Percentiles rank a stretch among this genome's conserved stretches.
Evolutionary conservation across 2,329 filamentous ascomycete genomes (phyloP).

Genomic region (Aspergillus fijiensis): DNA sequence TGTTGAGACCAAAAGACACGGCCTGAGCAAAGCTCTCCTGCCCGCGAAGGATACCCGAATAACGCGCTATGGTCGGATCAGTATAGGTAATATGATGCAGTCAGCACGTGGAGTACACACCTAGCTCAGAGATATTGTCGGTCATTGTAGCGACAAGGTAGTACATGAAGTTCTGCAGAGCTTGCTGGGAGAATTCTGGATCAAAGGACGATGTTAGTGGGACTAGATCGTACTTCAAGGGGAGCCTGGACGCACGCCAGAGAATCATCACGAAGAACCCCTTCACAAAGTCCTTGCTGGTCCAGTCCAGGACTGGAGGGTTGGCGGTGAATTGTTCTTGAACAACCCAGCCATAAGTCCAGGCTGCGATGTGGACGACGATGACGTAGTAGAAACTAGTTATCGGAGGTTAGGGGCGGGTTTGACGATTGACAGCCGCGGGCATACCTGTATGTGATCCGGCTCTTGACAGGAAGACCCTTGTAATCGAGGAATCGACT

Average conservation of each 20-base stretch:
- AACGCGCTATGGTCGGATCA: conserved; percentile 18
- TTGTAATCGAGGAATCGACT: conserved; percentile 49
- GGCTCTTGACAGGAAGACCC: conserved; percentile 38
- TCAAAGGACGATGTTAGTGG: background rate
- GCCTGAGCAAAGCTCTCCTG: conserved; percentile 50
- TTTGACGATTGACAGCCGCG: background rate
- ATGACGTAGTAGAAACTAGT: conserved; percentile 48
- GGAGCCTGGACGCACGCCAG: conserved; percentile 36
- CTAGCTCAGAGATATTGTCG: conserved; percentile 54
- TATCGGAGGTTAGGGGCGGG: background rate
- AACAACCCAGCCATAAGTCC: conserved; percentile 55
- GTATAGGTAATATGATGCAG: background rate
- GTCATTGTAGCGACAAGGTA: conserved; percentile 57
- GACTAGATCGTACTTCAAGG: background rate
- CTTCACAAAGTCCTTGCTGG: conserved; percentile 46
- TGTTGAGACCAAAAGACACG: conserved; percentile 46
- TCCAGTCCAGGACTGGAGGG: conserved; percentile 44
- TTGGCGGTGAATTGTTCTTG: conserved; percentile 52
- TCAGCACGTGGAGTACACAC: conserved; percentile 8
- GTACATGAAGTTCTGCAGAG: conserved; percentile 58
- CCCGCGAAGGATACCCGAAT: conserved; percentile 46
- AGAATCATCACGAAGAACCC: conserved; percentile 52
- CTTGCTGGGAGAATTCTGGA: conserved; percentile 49
- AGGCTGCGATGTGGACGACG: conserved; percentile 48
- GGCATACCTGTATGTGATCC: conserved; percentile 39